Conservation (phyloP, 371 early-diverging fungal species). For the Blakeslea trispora region DNA sequence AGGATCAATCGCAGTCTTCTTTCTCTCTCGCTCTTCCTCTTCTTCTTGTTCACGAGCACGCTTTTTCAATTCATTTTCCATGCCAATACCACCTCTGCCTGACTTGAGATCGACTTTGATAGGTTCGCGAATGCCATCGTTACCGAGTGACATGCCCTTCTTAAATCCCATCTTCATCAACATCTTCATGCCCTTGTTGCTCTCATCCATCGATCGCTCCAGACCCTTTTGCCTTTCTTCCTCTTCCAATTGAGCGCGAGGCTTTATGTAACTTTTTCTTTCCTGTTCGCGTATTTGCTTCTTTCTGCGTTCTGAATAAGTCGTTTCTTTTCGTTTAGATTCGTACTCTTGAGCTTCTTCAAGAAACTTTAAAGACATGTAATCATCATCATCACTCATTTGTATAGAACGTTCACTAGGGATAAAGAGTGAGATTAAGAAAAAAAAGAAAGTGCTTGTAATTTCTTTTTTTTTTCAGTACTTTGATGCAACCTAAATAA, state of each 20-base stretch:
- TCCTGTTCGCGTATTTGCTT: slow-evolving; percentile 51
- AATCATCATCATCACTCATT: slow-evolving; percentile 54
- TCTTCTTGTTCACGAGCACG: slow-evolving; percentile 21
- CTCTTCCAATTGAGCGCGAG: slow-evolving; percentile 42
- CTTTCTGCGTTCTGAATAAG: slow-evolving; percentile 51
- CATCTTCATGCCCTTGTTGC: slow-evolving; percentile 72
- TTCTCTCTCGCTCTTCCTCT: slow-evolving; percentile 43
- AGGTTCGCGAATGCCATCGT: slow-evolving; percentile 42
- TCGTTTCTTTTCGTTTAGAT: slow-evolving; percentile 27
- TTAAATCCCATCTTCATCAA: slow-evolving; percentile 74
- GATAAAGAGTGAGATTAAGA: background rate
- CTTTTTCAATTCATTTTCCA: slow-evolving; percentile 41
- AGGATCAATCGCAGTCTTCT: slow-evolving; percentile 36
- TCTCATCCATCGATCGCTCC: slow-evolving; percentile 42
- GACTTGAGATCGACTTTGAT: slow-evolving; percentile 52
- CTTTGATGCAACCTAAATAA: no score
- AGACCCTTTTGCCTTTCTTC: slow-evolving; percentile 62
- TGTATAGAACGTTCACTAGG: background rate
- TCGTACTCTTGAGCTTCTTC: slow-evolving; percentile 39
- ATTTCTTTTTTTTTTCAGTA: no score
- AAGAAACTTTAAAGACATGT: slow-evolving; percentile 62
- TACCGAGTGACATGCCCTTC: slow-evolving; percentile 47
- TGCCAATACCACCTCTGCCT: slow-evolving; percentile 50
- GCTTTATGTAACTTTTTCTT: slow-evolving; percentile 45
- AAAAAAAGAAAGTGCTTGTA: background rate